Evolutionary conservation across 2,329 filamentous ascomycete species (phyloP).

Genomic region (Fusarium floridanum): DNA sequence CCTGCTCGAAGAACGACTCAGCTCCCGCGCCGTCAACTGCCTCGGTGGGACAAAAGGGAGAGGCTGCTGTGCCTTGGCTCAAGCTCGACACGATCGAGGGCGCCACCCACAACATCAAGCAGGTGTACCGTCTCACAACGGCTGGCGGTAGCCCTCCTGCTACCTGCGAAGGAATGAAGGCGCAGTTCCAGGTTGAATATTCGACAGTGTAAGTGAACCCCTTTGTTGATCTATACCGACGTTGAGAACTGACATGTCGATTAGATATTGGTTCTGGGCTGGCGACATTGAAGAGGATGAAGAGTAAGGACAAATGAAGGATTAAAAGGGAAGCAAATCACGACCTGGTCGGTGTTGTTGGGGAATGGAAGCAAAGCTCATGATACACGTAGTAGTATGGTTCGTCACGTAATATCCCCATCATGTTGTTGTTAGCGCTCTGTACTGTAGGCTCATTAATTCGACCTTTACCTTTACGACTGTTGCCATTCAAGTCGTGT

Average conservation of each 20-base stretch:
- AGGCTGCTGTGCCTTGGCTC: constrained; percentile 84
- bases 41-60: constrained; percentile 69
- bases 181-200: constrained; percentile 81
- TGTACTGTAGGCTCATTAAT: constrained; percentile 33
- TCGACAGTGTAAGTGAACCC: constrained; percentile 79
- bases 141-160: constrained; percentile 82
- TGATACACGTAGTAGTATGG: constrained; percentile 33
- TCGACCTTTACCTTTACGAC: constrained; percentile 6
- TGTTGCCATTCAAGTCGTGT: not conserved
- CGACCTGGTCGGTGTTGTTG: constrained; percentile 3
- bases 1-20: constrained; percentile 72
- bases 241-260: constrained; percentile 28
- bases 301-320: constrained; percentile 7
- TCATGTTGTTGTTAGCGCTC: constrained; percentile 23
- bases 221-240: not conserved
- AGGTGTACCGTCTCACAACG: constrained; percentile 87
- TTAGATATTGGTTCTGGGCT: constrained; percentile 48
- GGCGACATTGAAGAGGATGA: constrained; percentile 30
- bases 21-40: constrained; percentile 73
- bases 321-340: not conserved
- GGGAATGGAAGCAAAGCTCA: constrained; percentile 9
- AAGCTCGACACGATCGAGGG: constrained; percentile 69
- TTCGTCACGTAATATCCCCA: constrained; percentile 35
- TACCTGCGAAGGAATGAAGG: constrained; percentile 75
- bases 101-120: constrained; percentile 73